Base-by-base conservation (phyloP, 805 yeast genomes). In the Candida xyloterini region DNA sequence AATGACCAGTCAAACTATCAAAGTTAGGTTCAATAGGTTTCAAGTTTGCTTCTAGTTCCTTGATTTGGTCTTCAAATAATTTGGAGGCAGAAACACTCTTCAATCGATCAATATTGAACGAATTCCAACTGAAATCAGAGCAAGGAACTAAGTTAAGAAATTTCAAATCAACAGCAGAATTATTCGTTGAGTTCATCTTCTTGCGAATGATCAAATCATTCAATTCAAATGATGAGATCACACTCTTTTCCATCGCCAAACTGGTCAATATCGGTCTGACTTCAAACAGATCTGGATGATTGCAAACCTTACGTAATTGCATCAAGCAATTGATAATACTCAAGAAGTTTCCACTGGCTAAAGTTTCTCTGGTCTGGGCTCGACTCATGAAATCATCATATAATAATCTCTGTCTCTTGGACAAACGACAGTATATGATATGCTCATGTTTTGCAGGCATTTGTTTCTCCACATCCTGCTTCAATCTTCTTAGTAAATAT, bases 391-490 rank as follows among this genome's bases (percentile, higher is more conserved):
- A 93, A 62, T 93, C 99, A 60, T 93, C 99, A 55, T 93, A 93
- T 40, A 93, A 64, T 54, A 78, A 85, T 44, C 98, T 67, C 59
- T 93, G 99, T 48, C 99, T 76, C 53, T 93, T 89, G 1, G 97
- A 89, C 31, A 93, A 66, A 20, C 95, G 76, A 66, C 99, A 95
- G 58, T 85, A 87, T 5, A 93, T 81, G 43, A 93, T 81, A 60
- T 93, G 99, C 60, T 93, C 99, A 60, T 89, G 86, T 57, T 93
- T 93, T 0, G 85, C 96, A 1, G 99, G 99, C 99, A 93, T 93
- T 63, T 93, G 99, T 56, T 91, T 89, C 55, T 93, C 99, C 10
- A 93, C 99, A 63, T 93, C 99, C 15, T 86, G 88, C 59, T 93
- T 93, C 56, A 93, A 73, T 49, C 99, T 79, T 60, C 99, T 79